Evolutionary conservation across 345 rosid species (phyloP).

Genomic region (Euphorbia peplus): DNA sequence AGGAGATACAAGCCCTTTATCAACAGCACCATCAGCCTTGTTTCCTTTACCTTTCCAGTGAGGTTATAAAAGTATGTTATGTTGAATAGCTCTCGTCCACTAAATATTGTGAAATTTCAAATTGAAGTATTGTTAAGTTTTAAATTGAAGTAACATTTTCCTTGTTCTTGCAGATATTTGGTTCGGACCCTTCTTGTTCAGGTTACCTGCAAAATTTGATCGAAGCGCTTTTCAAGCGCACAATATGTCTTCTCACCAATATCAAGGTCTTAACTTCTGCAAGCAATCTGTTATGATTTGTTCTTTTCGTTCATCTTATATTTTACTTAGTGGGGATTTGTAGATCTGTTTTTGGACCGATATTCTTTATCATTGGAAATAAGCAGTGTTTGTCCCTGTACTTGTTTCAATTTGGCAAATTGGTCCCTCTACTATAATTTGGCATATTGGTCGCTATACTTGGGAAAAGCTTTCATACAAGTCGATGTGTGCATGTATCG

Average conservation of each 20-base stretch:
- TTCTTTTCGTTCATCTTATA: constrained; percentile 5
- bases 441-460: neutral
- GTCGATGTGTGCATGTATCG: neutral
- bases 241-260: constrained; percentile 77
- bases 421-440: neutral
- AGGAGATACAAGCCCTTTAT: constrained; percentile 84
- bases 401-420: neutral
- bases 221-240: constrained; percentile 79
- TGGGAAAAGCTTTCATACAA: neutral
- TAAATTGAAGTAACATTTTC: constrained; percentile 13
- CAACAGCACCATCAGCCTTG: constrained; percentile 96
- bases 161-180: constrained; percentile 71
- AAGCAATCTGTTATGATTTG: constrained; percentile 9
- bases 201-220: constrained; percentile 77
- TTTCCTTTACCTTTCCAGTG: constrained; percentile 97
- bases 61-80: constrained; percentile 85
- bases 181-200: constrained; percentile 92
- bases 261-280: constrained; percentile 58
- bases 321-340: neutral
- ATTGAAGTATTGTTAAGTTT: constrained; percentile 11
- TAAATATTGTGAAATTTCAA: neutral
- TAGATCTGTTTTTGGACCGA: neutral
- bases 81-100: neutral
- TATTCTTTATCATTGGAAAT: neutral
- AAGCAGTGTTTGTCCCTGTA: neutral